phyloP scores from a whole-genome alignment of 495 filamentous ascomycete genomes.

The Thozetella sp. region DNA sequence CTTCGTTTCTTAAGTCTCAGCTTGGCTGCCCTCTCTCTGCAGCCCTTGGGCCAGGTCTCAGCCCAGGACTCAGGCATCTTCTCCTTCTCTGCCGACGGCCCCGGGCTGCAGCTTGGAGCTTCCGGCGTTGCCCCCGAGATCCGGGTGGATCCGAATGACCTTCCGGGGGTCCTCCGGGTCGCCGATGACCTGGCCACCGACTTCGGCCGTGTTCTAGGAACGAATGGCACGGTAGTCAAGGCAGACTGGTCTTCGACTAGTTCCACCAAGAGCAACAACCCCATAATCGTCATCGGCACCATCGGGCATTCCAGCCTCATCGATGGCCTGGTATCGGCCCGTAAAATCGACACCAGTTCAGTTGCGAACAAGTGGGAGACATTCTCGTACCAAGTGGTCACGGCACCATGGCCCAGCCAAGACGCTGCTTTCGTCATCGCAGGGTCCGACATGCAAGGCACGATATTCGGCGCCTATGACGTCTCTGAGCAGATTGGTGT shows the following conservation, averaged over 20 bases:
- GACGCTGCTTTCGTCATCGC: constrained; percentile 58
- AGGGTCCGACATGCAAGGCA: constrained; percentile 61
- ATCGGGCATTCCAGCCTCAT: constrained; percentile 49
- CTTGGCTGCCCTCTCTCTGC: constrained; percentile 5
- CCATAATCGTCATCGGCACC: constrained; percentile 52
- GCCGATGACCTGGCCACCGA: constrained; percentile 48
- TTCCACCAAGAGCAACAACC: constrained; percentile 21
- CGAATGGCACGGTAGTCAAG: constrained; percentile 29
- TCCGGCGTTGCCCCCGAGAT: constrained; percentile 23
- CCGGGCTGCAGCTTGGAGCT: constrained; percentile 21
- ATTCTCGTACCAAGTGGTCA: constrained; percentile 53
- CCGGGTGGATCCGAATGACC: constrained; percentile 34
- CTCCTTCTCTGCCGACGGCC: constrained; percentile 14
- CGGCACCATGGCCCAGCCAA: constrained; percentile 45
- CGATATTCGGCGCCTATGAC: constrained; percentile 65
- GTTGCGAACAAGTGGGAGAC: constrained; percentile 64
- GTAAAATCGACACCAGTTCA: constrained; percentile 45
- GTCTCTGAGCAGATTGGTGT: constrained; percentile 67
- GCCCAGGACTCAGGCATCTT: constrained; percentile 15
- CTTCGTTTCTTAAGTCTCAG: constrained; percentile 9
- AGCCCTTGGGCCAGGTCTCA: constrained; percentile 9
- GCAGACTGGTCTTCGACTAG: constrained; percentile 23
- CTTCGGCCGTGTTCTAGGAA: constrained; percentile 53
- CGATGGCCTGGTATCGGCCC: constrained; percentile 42
- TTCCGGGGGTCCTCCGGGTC: constrained; percentile 47